Evolutionary conservation across 306 rosid genomes (phyloP), one percentile per base, ranked within the genome.

Genomic region (Prunus dulcis): DNA sequence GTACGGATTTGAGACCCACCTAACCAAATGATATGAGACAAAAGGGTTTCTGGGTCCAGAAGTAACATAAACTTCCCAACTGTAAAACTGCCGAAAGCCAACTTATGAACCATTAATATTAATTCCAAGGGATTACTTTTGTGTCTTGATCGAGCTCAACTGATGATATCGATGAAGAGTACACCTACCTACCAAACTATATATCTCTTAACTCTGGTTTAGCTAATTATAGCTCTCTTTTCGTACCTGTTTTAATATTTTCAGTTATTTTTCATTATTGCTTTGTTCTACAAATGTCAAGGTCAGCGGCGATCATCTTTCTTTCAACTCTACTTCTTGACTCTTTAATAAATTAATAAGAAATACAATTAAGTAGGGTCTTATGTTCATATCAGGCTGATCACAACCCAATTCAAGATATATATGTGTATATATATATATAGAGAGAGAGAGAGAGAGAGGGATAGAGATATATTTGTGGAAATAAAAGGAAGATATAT

Each of bases 51-150:
- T 19, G 82, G 81, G 81, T 79, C 77, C 81, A 75, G 67, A 86
- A 86, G 90, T 79, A 77, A 87, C 74, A 27, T 79, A 78, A 79
- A 82, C 89, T 85, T 79, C 53, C 73, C 85, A 88, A 87, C 89
- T 77, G 76, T 84, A 75, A 47, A 83, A 80, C 84, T 75, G 71
- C 83, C 77, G 17, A 81, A 88, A 90, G 83, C 88, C 75, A 86
- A 78, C 90, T 78, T 82, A 75, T 72, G 71, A 75, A 78, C 86
- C 84, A 73, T 50, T 68, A 34, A 19, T 18, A 15, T 18, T 34
- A 38, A 78, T 73, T 83, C 77, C 73, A 82, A 69, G 85, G 78
- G 69, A 74, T 78, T 63, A 3, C 62, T 62, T 65, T 82, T 67
- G 76, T 67, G 58, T 69, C 68, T 73, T 50, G 9, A 23, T 20